Percentiles rank a stretch among this genome's conserved stretches.
phyloP scores from a whole-genome alignment of 805 yeast species.

The Hanseniaspora lindneri region DNA sequence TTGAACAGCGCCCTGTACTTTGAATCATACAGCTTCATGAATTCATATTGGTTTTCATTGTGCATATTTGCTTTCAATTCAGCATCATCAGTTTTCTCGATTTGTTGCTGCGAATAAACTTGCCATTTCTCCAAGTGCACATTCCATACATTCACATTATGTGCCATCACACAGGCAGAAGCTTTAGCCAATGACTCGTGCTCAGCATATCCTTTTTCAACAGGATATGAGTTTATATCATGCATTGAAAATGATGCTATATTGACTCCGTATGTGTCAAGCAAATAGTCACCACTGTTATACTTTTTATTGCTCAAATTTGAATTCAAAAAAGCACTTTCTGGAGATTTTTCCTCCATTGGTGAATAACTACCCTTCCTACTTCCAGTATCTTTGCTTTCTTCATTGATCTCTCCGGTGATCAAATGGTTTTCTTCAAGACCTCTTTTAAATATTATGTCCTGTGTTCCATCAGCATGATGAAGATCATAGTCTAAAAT shows the following conservation, averaged over 20 bases:
- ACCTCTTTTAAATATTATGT: conserved; percentile 70
- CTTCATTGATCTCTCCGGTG: conserved; percentile 19
- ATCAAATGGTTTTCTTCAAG: conserved; percentile 40
- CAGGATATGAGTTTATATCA: conserved; percentile 77
- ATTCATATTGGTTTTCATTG: conserved; percentile 21
- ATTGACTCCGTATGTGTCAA: conserved; percentile 35
- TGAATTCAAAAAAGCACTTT: conserved; percentile 23
- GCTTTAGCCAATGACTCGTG: conserved; percentile 62
- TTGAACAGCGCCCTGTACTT: conserved; percentile 50
- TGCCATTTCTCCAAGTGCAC: conserved; percentile 59
- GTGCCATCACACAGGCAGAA: conserved; percentile 64
- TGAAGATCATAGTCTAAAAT: conserved; percentile 74
- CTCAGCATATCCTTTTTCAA: conserved; percentile 66
- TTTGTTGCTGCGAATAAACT: neutral
- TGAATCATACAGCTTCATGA: conserved; percentile 46
- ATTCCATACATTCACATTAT: conserved; percentile 71
- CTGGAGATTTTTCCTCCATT: conserved; percentile 18
- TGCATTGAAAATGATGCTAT: conserved; percentile 77
- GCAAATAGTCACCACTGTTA: conserved; percentile 37
- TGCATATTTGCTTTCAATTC: neutral
- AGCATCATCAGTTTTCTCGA: conserved; percentile 2
- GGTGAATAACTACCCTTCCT: conserved; percentile 22
- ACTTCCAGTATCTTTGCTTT: conserved; percentile 17
- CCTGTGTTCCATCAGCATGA: conserved; percentile 85
- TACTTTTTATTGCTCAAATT: conserved; percentile 21